phyloP scores from a whole-genome alignment of 176 grass and related monocot genomes.

The Poa annua region DNA sequence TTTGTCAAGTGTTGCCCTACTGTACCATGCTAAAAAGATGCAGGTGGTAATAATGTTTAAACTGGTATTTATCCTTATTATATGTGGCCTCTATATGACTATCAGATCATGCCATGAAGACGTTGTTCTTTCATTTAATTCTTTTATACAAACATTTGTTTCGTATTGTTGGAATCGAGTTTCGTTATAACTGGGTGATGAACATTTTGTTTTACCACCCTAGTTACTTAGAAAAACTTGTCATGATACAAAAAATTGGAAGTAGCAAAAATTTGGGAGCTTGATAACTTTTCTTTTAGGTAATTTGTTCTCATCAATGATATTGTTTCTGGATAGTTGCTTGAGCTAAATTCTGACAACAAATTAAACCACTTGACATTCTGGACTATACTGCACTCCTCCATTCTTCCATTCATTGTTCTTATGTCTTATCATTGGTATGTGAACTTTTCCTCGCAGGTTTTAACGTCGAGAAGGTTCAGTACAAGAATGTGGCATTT shows the following conservation, averaged over 20 bases:
- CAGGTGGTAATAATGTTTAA: background rate
- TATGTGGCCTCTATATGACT: conserved; percentile 8
- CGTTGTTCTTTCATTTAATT: background rate
- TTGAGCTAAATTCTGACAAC: background rate
- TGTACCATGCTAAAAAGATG: background rate
- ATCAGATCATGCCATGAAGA: background rate
- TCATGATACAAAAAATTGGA: background rate
- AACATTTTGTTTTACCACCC: background rate
- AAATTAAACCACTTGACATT: background rate
- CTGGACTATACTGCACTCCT: background rate
- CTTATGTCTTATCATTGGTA: background rate
- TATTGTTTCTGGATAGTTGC: too few relatives aligned
- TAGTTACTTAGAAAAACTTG: conserved; percentile 12
- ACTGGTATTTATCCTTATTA: background rate
- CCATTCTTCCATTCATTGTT: conserved; percentile 3
- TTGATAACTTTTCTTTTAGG: too few relatives aligned
- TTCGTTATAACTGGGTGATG: background rate
- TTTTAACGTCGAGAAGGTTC: conserved; percentile 96
- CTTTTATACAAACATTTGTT: background rate
- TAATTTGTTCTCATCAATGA: too few relatives aligned
- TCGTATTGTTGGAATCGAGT: background rate
- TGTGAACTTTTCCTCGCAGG: conserved; percentile 43
- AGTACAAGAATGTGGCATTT: conserved; percentile 93
- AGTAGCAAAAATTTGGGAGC: background rate
- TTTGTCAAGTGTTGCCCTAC: background rate